Percentiles rank a stretch among this genome's conserved stretches.
Conservation (phyloP, 768 basidiomycete genomes). For the Steccherinum ochraceum region DNA sequence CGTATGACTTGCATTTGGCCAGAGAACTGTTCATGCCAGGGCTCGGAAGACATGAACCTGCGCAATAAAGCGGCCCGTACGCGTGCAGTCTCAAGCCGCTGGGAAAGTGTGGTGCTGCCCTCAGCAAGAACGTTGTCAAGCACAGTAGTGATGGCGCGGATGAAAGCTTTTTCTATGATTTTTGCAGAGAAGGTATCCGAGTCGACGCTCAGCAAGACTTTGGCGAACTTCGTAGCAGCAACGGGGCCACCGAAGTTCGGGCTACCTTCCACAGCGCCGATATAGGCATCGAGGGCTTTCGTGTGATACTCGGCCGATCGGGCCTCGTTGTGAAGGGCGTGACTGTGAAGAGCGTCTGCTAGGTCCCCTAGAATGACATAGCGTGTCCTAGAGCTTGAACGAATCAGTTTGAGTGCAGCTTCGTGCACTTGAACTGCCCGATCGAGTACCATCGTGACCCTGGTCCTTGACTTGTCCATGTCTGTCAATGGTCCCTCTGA, state of each 20-base stretch:
- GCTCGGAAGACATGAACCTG: not conserved
- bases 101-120: not conserved
- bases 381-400: not conserved
- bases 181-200: too few species aligned
- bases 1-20: not conserved
- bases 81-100: not conserved
- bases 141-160: not conserved
- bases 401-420: not conserved
- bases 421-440: not conserved
- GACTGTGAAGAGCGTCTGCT: not conserved
- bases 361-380: not conserved
- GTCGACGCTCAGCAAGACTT: not conserved
- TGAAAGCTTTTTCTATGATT: not conserved
- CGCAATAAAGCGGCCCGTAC: not conserved
- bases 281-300: not conserved
- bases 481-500: not conserved
- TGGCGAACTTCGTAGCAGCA: not conserved
- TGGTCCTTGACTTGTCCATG: not conserved
- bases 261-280: not conserved
- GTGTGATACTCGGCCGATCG: not conserved
- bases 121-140: not conserved
- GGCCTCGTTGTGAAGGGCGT: not conserved
- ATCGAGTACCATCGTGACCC: not conserved
- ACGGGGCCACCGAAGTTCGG: not conserved
- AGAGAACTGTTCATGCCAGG: not conserved